These are phyloP conservation scores for Penicillium sp. DNA, from an alignment of 2,329 filamentous ascomycete genomes.

Conservation along the genomic window DNA sequence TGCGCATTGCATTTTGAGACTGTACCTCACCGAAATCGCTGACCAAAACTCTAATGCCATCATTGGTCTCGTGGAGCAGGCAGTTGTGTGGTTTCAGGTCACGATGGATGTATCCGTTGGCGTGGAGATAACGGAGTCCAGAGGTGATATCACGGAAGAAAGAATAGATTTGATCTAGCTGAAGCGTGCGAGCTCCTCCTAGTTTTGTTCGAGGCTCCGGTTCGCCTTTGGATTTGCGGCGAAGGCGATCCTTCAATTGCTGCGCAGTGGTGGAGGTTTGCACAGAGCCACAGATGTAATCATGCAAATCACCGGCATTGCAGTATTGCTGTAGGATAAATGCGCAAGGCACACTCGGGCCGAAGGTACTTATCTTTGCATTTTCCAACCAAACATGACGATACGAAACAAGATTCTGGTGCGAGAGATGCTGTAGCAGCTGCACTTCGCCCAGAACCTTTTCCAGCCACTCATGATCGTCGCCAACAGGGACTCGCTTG, in stretches of 20 bases:
- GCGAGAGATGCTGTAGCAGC: conserved; percentile 82
- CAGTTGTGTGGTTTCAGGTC: conserved; percentile 97
- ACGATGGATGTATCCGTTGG: conserved; percentile 89
- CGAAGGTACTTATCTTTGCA: conserved; percentile 76
- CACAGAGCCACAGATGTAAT: conserved; percentile 73
- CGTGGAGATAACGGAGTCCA: conserved; percentile 83
- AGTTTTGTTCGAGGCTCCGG: conserved; percentile 60
- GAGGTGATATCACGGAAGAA: conserved; percentile 95
- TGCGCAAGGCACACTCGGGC: conserved; percentile 86
- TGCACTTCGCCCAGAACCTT: conserved; percentile 94
- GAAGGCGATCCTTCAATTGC: conserved; percentile 81
- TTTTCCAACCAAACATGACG: conserved; percentile 97
- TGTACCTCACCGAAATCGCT: conserved; percentile 99
- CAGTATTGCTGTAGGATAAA: conserved; percentile 98
- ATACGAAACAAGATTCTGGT: conserved; percentile 94
- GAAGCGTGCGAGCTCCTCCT: conserved; percentile 54
- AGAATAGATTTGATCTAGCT: conserved; percentile 92
- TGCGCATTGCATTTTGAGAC: conserved; percentile 72
- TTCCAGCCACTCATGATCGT: conserved; percentile 92
- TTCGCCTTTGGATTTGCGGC: conserved; percentile 76
- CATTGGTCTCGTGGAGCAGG: conserved; percentile 73
- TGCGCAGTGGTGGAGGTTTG: conserved; percentile 67
- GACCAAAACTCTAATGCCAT: conserved; percentile 74
- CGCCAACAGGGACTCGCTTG: conserved; percentile 91
- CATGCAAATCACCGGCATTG: conserved; percentile 85